Evolutionary conservation across 257 asterid genomes (phyloP).

Genomic region (Nicotiana tabacum): DNA sequence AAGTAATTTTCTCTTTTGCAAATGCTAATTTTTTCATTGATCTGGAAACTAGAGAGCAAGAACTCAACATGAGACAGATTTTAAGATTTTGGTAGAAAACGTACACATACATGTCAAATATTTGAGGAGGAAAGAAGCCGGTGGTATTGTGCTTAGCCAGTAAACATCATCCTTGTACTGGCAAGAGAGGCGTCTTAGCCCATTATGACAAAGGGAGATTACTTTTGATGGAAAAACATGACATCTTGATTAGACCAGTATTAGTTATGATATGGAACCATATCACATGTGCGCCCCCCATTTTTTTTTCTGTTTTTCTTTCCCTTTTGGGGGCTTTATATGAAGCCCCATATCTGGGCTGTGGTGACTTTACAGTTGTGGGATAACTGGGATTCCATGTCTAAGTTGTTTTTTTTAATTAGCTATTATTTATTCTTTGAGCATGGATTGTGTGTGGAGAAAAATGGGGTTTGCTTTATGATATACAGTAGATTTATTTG

Average conservation of each 20-base stretch:
- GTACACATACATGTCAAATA: neutral
- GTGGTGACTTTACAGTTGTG: neutral
- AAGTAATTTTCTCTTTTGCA: neutral
- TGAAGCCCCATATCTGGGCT: neutral
- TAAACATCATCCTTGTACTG: neutral
- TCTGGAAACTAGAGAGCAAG: neutral
- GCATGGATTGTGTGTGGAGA: neutral
- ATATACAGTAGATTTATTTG: neutral
- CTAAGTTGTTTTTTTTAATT: neutral
- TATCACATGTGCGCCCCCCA: neutral
- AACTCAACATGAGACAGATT: neutral
- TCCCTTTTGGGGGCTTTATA: conserved; percentile 1
- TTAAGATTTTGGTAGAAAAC: neutral
- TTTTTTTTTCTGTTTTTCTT: neutral
- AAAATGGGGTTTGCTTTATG: neutral
- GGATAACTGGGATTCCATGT: neutral
- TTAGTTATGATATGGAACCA: neutral
- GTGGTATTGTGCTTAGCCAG: neutral
- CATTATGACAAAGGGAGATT: neutral
- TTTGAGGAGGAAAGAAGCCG: neutral
- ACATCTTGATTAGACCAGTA: neutral
- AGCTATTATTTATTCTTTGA: neutral
- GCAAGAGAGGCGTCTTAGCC: neutral
- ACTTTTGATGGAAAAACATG: neutral
- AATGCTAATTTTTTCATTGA: neutral